phyloP scores from a whole-genome alignment of 192 early-diverging fungal genomes.

The Glomus cerebriforme region DNA sequence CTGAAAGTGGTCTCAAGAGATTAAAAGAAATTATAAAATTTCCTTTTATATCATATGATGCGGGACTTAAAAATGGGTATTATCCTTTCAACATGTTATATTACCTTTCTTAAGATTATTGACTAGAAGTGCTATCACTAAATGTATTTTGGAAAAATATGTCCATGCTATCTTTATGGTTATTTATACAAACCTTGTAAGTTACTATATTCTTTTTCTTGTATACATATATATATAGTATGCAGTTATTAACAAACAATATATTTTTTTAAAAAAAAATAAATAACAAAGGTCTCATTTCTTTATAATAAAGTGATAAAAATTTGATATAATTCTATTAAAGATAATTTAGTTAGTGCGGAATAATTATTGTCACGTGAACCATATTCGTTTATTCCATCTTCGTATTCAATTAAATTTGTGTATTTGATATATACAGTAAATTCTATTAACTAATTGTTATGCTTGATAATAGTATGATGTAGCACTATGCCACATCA shows the following conservation, averaged over 20 bases:
- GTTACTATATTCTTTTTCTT: no score
- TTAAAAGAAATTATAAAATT: no score
- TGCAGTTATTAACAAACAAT: no score
- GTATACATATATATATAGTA: no score
- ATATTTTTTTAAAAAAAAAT: no score
- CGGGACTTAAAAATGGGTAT: background rate
- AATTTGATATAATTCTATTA: constrained; percentile 22
- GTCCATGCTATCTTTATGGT: constrained; percentile 37
- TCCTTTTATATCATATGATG: constrained; percentile 33
- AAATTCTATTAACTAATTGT: background rate
- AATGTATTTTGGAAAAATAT: no score
- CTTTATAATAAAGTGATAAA: constrained; percentile 21
- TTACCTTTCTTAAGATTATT: constrained; percentile 34
- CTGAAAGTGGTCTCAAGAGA: no score
- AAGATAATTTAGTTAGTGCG: background rate
- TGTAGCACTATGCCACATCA: no score
- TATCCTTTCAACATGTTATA: constrained; percentile 44
- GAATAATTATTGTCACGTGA: background rate
- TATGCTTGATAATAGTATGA: no score
- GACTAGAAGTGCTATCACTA: constrained; percentile 37
- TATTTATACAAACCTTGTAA: constrained; percentile 36
- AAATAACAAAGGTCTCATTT: constrained; percentile 31
- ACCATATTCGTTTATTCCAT: constrained; percentile 7
- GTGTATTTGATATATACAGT: no score
- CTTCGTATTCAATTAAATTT: no score